phyloP scores from a whole-genome alignment of 202 grass and related monocot species.

The Saccharum hybrid region DNA sequence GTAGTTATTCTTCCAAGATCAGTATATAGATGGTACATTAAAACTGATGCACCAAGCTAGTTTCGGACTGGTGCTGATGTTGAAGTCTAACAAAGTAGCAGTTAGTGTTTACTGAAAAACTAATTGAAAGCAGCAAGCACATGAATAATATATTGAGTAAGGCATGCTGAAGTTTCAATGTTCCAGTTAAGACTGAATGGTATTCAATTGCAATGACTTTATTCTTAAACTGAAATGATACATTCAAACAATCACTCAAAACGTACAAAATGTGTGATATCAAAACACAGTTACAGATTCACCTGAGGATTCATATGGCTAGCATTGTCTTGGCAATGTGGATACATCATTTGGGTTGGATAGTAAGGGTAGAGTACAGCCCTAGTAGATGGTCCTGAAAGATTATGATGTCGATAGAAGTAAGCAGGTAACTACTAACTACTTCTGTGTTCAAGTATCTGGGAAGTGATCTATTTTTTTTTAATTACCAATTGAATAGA shows the following conservation, averaged over 20 bases:
- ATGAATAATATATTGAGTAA: background rate
- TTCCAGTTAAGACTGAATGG: background rate
- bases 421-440: background rate
- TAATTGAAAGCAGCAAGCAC: background rate
- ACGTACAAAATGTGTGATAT: no score
- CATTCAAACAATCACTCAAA: no score
- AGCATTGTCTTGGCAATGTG: background rate
- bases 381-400: no score
- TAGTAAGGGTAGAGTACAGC: background rate
- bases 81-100: no score
- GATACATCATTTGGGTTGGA: background rate
- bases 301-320: background rate
- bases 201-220: no score
- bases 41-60: background rate
- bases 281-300: background rate
- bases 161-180: background rate
- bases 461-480: background rate
- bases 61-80: background rate
- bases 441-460: background rate
- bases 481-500: background rate
- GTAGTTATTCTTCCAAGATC: background rate
- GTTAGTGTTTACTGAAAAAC: background rate
- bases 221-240: no score
- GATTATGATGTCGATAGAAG: no score
- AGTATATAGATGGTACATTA: background rate